Percentiles rank a stretch among this genome's conserved stretches.
Evolutionary conservation across 805 yeast genomes (phyloP).

Genomic region (Nakazawaea ishiwadae): DNA sequence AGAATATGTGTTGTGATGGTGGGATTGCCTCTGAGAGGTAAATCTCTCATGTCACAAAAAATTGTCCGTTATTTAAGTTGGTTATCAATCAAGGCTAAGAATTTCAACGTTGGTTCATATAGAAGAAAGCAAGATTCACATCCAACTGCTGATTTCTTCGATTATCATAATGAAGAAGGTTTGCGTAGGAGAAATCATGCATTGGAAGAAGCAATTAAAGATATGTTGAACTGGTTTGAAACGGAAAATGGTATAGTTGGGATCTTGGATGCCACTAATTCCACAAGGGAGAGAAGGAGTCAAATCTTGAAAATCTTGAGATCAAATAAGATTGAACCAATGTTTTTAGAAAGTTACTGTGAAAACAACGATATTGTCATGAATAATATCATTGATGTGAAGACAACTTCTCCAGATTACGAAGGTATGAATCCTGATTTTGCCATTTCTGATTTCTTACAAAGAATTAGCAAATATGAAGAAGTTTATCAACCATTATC

Average conservation of each 20-base stretch:
- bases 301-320: constrained; percentile 53
- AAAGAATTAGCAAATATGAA: constrained; percentile 72
- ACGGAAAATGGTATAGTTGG: constrained; percentile 85
- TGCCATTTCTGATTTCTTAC: constrained; percentile 68
- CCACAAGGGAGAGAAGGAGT: constrained; percentile 67
- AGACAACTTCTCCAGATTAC: constrained; percentile 84
- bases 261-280: constrained; percentile 89
- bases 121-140: constrained; percentile 61
- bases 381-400: constrained; percentile 81
- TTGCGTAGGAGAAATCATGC: constrained; percentile 62
- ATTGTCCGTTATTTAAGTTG: constrained; percentile 89
- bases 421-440: constrained; percentile 59
- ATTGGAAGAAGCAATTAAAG: constrained; percentile 64
- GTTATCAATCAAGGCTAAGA: constrained; percentile 82
- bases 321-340: constrained; percentile 71
- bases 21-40: constrained; percentile 88
- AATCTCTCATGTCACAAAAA: constrained; percentile 90
- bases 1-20: constrained; percentile 86
- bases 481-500: constrained; percentile 74
- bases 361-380: constrained; percentile 73
- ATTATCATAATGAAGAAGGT: constrained; percentile 61
- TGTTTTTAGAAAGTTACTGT: constrained; percentile 91
- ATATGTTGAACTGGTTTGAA: constrained; percentile 83
- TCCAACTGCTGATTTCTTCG: constrained; percentile 76
- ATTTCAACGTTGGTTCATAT: constrained; percentile 86